These are phyloP conservation scores for Ascochyta clinopodiicola DNA, from an alignment of 2,329 filamentous ascomycete genomes.

Conservation along the genomic window DNA sequence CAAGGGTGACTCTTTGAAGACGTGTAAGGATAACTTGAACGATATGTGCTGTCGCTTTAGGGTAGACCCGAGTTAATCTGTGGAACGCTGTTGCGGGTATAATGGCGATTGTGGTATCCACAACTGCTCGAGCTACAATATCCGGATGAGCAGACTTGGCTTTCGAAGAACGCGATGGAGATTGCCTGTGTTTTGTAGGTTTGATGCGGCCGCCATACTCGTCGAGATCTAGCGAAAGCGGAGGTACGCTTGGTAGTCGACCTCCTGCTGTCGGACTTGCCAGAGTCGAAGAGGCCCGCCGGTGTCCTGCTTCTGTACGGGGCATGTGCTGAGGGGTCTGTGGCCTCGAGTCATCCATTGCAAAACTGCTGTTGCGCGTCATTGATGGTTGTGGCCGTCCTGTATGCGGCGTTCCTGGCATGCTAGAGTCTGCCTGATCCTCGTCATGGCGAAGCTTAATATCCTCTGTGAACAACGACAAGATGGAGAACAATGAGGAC, in stretches of 20 bases:
- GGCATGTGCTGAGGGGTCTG: conserved; percentile 36
- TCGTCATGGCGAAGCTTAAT: conserved; percentile 76
- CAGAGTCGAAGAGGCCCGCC: conserved; percentile 37
- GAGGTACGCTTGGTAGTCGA: conserved; percentile 68
- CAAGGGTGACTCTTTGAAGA: conserved; percentile 90
- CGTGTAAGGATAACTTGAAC: conserved; percentile 96
- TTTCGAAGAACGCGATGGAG: conserved; percentile 46
- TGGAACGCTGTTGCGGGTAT: conserved; percentile 97
- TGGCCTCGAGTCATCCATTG: conserved; percentile 40
- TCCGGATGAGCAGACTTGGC: conserved; percentile 89
- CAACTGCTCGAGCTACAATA: conserved; percentile 92
- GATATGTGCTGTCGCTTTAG: conserved; percentile 95
- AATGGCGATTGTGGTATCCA: conserved; percentile 97
- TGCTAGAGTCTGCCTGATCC: conserved; percentile 57
- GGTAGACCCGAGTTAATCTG: conserved; percentile 89
- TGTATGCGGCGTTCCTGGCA: conserved; percentile 35
- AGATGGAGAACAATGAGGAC: conserved; percentile 97
- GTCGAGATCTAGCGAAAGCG: conserved; percentile 70
- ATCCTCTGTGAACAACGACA: conserved; percentile 96
- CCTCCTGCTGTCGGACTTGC: conserved; percentile 47
- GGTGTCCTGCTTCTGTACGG: conserved; percentile 29
- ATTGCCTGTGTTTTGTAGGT: conserved; percentile 25
- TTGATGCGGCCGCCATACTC: conserved; percentile 30
- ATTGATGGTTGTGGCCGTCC: conserved; percentile 28
- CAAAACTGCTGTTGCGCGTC: conserved; percentile 40